Conservation (phyloP, 1,139 yeast species). For the Pichia sp. region DNA sequence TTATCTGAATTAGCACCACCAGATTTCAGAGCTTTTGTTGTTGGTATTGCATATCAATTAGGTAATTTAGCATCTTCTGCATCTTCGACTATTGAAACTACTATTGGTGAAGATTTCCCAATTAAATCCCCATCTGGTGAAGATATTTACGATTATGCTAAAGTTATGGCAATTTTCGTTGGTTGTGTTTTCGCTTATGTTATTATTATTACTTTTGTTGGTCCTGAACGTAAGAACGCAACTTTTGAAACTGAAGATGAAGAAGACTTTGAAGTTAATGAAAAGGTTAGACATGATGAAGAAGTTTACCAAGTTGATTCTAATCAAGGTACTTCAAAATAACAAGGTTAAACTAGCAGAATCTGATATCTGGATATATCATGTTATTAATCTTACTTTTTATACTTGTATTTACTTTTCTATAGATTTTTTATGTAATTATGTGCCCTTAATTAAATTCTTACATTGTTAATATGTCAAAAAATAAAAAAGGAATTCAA, state of each 20-base stretch:
- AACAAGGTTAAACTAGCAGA: neutral
- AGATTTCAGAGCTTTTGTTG: constrained; percentile 64
- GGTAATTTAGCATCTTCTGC: constrained; percentile 84
- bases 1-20: constrained; percentile 75
- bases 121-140: constrained; percentile 33
- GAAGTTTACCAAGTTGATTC: constrained; percentile 9
- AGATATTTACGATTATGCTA: constrained; percentile 44
- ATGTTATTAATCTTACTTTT: neutral
- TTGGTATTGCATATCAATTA: constrained; percentile 73
- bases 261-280: constrained; percentile 17
- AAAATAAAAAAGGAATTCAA: too few species aligned
- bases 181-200: constrained; percentile 70
- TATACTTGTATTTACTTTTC: too few species aligned
- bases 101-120: constrained; percentile 66
- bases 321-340: constrained; percentile 8
- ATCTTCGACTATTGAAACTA: constrained; percentile 74
- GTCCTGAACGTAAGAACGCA: constrained; percentile 60
- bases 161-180: constrained; percentile 77
- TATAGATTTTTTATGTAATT: too few species aligned
- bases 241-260: constrained; percentile 20
- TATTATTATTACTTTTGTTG: constrained; percentile 52
- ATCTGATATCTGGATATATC: neutral
- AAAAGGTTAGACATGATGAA: constrained; percentile 17
- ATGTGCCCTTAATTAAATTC: too few species aligned
- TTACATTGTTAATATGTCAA: too few species aligned